Evolutionary conservation across 192 early-diverging fungal genomes (phyloP), one percentile per base, ranked within the genome.

Genomic region (Chytriomyces hyalinus): DNA sequence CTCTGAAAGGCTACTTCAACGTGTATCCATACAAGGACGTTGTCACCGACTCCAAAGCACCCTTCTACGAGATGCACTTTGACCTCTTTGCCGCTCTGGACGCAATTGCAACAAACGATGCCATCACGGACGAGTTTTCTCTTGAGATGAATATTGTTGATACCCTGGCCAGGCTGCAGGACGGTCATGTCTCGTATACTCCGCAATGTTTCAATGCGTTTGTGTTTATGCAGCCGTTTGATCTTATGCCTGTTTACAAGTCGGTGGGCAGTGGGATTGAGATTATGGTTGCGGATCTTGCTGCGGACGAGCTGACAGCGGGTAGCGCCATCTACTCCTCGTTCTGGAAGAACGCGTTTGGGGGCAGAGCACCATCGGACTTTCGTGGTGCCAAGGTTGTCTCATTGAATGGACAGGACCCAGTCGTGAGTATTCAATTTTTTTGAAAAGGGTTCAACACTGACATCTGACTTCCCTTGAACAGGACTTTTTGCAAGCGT

Each of bases 401-500:
- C 24, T 17, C 15, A 0, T 60, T 72, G 20, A 60, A 72, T 43
- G 70, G 70, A 17, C 26, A 68, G 24, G 67, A 68, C 47, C 47
- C 67, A 48, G 15, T 68, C 13, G 67, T 68, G 47, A 49, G 67
- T 68, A 4, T 43, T 13, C 47, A 17, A 24, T 17, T 68, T 48
- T 36, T 68, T 13, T 57, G 20, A 36, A 0, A 36, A 57, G 13
- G 13, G 47, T 57, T 57, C 67, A 68, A 68, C 47, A 47, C 53
- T 4, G 36, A 57, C 47, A 11, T 65, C 63, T 15, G 13, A 65
- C 13, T 15, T 65, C 22, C n/a, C 11, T 36, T n/a, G 1, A 17
- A 15, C 64, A 75, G 73, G 73, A 75, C 73, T 63, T 49, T 65
- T 11, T 77, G 10, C 75, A 77, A 70, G 50, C 43, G 11, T 77